phyloP scores from a whole-genome alignment of 2,329 filamentous ascomycete species.

The Epichloe scottii region DNA sequence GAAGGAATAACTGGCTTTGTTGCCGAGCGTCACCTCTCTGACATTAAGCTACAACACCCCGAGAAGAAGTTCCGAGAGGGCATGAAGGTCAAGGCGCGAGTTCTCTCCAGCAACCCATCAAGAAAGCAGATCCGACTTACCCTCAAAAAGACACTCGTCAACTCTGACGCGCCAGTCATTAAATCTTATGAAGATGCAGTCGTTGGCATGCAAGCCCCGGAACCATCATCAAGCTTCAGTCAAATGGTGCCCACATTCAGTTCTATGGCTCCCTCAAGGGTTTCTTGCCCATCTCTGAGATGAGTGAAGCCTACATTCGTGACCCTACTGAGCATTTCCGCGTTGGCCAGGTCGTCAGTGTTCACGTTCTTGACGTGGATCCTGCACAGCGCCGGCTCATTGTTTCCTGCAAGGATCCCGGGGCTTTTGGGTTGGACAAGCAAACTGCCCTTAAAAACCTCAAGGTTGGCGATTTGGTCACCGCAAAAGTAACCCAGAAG shows the following conservation, averaged over 20 bases:
- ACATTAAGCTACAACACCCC: constrained; percentile 76
- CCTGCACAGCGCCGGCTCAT: constrained; percentile 58
- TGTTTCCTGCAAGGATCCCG: constrained; percentile 87
- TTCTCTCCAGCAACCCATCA: constrained; percentile 64
- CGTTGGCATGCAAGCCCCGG: constrained; percentile 71
- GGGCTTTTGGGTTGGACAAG: constrained; percentile 60
- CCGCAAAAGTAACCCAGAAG: constrained; percentile 71
- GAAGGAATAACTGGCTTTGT: constrained; percentile 86
- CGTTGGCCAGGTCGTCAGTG: constrained; percentile 78
- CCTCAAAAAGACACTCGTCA: constrained; percentile 86
- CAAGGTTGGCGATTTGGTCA: constrained; percentile 60
- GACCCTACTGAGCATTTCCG: constrained; percentile 85
- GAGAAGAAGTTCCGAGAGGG: constrained; percentile 94
- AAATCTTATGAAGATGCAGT: constrained; percentile 62
- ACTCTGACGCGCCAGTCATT: constrained; percentile 73
- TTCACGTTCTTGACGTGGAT: constrained; percentile 76
- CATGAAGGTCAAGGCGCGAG: constrained; percentile 69
- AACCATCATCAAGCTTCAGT: constrained; percentile 71
- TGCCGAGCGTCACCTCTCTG: constrained; percentile 76
- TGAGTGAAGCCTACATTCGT: constrained; percentile 93
- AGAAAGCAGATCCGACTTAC: constrained; percentile 77
- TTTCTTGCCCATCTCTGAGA: constrained; percentile 86
- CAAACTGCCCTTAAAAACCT: constrained; percentile 66
- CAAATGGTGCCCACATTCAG: constrained; percentile 74
- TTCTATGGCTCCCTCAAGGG: constrained; percentile 79